Percentiles rank a stretch among this genome's conserved stretches.
phyloP scores from a whole-genome alignment of 1,139 yeast genomes.

The Diutina ranongensis region DNA sequence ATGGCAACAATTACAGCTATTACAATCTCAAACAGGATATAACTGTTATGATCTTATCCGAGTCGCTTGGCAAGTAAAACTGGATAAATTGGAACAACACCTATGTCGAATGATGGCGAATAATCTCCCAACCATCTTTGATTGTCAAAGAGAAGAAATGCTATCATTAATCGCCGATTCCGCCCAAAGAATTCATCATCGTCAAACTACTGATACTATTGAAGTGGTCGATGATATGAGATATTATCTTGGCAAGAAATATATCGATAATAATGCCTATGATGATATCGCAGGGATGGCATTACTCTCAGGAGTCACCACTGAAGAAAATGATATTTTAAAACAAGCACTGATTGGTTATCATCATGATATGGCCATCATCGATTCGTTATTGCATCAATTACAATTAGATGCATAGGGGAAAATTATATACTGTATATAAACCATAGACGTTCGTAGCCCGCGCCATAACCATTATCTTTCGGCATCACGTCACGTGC shows the following conservation, averaged over 20 bases:
- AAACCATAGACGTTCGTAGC: too few relatives aligned
- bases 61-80: constrained; percentile 57
- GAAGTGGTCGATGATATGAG: constrained; percentile 71
- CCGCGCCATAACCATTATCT: too few relatives aligned
- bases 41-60: constrained; percentile 46
- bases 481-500: too few relatives aligned
- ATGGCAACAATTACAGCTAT: constrained; percentile 13
- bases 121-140: constrained; percentile 28
- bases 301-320: constrained; percentile 8
- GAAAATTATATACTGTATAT: not conserved
- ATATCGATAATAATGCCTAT: constrained; percentile 24
- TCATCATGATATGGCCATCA: constrained; percentile 25
- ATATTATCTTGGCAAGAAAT: constrained; percentile 45
- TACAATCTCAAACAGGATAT: constrained; percentile 17
- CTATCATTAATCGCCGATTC: constrained; percentile 25
- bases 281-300: constrained; percentile 14
- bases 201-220: constrained; percentile 71
- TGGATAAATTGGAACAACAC: constrained; percentile 54
- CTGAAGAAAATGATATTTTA: constrained; percentile 20
- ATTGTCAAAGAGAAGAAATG: constrained; percentile 9
- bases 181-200: constrained; percentile 43
- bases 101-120: constrained; percentile 49
- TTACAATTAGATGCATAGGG: constrained; percentile 38
- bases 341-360: constrained; percentile 16
- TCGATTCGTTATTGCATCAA: constrained; percentile 32